Conservation (phyloP, 108 stramenopile species). For the Mediolabrus comicus region DNA sequence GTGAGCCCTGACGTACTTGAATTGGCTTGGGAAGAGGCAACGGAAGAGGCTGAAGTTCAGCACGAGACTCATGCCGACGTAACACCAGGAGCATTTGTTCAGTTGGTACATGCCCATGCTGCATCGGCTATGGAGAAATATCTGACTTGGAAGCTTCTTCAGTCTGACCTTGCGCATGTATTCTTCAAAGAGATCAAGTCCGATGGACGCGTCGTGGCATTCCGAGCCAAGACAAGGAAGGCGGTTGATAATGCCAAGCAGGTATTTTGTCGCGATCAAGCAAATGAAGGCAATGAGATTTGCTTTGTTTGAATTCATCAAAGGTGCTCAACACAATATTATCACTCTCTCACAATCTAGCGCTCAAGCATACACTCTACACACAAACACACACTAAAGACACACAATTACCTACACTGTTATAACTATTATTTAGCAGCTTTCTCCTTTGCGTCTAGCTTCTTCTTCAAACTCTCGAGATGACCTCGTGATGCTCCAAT, state of each 20-base stretch:
- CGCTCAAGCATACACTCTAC: not conserved
- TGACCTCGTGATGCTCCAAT: slow-evolving; percentile 37
- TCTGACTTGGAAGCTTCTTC: slow-evolving; percentile 49
- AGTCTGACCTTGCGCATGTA: slow-evolving; percentile 43
- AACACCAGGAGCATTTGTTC: slow-evolving; percentile 43
- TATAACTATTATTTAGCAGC: slow-evolving; percentile 5
- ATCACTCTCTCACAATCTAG: not conserved
- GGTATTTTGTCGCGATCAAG: slow-evolving; percentile 7
- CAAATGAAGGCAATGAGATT: slow-evolving; percentile 15
- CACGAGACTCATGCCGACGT: slow-evolving; percentile 14
- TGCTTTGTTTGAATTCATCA: slow-evolving; percentile 11
- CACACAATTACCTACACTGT: too few species aligned
- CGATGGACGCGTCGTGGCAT: slow-evolving; percentile 47
- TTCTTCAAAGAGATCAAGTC: slow-evolving; percentile 63
- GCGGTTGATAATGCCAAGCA: slow-evolving; percentile 56
- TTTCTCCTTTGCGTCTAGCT: slow-evolving; percentile 22
- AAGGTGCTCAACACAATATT: too few species aligned
- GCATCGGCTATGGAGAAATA: slow-evolving; percentile 60
- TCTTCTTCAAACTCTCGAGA: slow-evolving; percentile 45
- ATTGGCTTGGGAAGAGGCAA: slow-evolving; percentile 64
- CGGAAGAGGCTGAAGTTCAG: slow-evolving; percentile 32
- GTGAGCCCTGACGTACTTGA: slow-evolving; percentile 50
- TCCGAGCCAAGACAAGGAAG: slow-evolving; percentile 63
- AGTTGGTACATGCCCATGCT: slow-evolving; percentile 53
- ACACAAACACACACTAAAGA: not conserved